Evolutionary conservation across 2,329 filamentous ascomycete genomes (phyloP).

Genomic region (Clonostachys solani): DNA sequence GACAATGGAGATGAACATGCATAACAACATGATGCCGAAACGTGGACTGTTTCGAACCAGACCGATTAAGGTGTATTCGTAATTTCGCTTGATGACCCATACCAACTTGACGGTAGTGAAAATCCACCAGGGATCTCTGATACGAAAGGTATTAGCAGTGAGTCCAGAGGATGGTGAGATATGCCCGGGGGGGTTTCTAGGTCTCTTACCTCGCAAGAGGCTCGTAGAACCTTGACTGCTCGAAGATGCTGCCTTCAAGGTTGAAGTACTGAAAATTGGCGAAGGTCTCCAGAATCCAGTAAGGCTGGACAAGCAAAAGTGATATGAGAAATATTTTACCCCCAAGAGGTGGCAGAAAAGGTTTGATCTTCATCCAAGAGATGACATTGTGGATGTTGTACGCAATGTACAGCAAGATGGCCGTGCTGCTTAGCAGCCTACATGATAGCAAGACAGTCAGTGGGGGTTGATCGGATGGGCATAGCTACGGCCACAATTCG

Average conservation of each 20-base stretch:
- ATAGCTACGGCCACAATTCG: too few relatives aligned
- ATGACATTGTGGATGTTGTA: conserved; percentile 8
- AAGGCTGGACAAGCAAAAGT: conserved; percentile 6
- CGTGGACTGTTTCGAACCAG: conserved; percentile 6
- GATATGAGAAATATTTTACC: conserved; percentile 5
- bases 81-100: conserved; percentile 7
- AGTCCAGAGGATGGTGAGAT: background rate
- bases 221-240: conserved; percentile 5
- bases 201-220: conserved; percentile 2
- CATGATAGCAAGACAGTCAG: too few relatives aligned
- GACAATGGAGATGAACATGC: conserved; percentile 7
- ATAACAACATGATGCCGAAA: conserved; percentile 8
- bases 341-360: conserved; percentile 7
- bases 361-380: conserved; percentile 8
- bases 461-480: too few relatives aligned
- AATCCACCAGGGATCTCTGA: conserved; percentile 9
- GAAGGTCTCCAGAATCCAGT: conserved; percentile 7
- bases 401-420: conserved; percentile 7
- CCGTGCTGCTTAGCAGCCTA: conserved; percentile 6
- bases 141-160: background rate
- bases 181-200: background rate
- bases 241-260: conserved; percentile 1
- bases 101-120: conserved; percentile 9
- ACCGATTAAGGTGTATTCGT: conserved; percentile 5
- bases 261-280: conserved; percentile 10